A percentile compares a stretch with the other conserved stretches of the same genome.
These are phyloP conservation scores for Luffa aegyptiaca DNA, from an alignment of 306 rosid species.

Conservation along the genomic window DNA sequence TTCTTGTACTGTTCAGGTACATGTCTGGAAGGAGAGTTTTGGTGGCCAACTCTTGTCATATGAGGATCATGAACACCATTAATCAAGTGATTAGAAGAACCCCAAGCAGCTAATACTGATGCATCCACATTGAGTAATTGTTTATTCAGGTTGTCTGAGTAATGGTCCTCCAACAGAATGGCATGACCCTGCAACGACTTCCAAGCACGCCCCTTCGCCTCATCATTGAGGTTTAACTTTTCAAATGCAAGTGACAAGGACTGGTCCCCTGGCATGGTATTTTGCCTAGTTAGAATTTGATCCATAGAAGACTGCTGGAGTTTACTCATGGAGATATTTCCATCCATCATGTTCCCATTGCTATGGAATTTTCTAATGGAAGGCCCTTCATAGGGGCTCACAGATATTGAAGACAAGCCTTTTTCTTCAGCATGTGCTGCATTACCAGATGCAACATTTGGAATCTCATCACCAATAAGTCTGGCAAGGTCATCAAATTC, in stretches of 20 bases:
- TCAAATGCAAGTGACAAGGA: constrained; percentile 34
- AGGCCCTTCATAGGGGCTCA: constrained; percentile 16
- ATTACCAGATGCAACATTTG: constrained; percentile 28
- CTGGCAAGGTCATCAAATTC: constrained; percentile 40
- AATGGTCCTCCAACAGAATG: constrained; percentile 10
- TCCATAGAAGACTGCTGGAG: constrained; percentile 13
- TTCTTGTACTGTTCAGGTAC: constrained; percentile 8
- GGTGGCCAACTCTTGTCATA: constrained; percentile 16
- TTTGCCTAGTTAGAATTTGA: constrained; percentile 18
- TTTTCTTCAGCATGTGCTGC: constrained; percentile 23
- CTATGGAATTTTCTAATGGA: constrained; percentile 12
- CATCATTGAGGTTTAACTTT: constrained; percentile 20
- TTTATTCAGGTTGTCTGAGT: constrained; percentile 4
- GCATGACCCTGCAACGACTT: constrained; percentile 11
- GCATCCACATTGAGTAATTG: constrained; percentile 12
- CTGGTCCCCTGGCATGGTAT: constrained; percentile 19
- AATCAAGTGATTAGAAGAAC: constrained; percentile 16
- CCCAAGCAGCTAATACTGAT: constrained; percentile 15
- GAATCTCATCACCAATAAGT: constrained; percentile 44
- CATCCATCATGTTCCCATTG: constrained; percentile 23
- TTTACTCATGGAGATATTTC: constrained; percentile 21
- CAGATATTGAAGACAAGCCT: constrained; percentile 13
- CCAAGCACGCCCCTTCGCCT: background rate
- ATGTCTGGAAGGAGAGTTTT: constrained; percentile 19
- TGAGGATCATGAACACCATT: constrained; percentile 16